Evolutionary conservation across 2,329 filamentous ascomycete species (phyloP), one percentile per base, ranked within the genome.

Genomic region (Hypoxylon sp.): DNA sequence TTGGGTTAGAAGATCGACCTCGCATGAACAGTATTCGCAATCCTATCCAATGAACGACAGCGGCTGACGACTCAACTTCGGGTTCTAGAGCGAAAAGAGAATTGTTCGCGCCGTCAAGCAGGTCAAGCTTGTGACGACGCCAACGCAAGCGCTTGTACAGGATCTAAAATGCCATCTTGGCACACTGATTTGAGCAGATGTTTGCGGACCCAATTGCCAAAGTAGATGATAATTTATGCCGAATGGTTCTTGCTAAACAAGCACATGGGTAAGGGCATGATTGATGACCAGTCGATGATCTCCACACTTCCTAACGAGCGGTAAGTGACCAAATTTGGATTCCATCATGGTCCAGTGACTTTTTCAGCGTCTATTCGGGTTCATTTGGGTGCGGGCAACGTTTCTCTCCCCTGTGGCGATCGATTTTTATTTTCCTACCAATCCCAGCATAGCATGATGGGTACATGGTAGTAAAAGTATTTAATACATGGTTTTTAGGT

Each of bases 321-420:
- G n/a, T n/a, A n/a, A n/a, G n/a, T 8, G 23, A 26, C 12, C 16
- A 34, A 34, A 32, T 38, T 55, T 41, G 38, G 35, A 40, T 17
- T 21, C 16, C 26, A 16, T 17, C 25, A 16, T 13, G 21, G 43
- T 37, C 31, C 27, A 30, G 38, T 35, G 46, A 35, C 40, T 44
- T 37, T 45, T 17, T 13, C 32, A 42, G 41, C 32, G 38, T 38
- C 40, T 49, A 52, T 47, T 51, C 26, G 5, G n/a, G n/a, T n/a
- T 6, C 5, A 25, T 25, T 25, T 9, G 5, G 25, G 34, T 23
- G 38, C 32, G 34, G 38, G 21, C 21, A 32, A 25, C 27, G 45
- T 50, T 51, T 54, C 42, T 42, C 23, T 11, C 32, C 50, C 50
- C 45, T 57, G 54, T n/a, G 54, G 43, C 46, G 45, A 57, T 57